Evolutionary conservation across 108 stramenopile genomes (phyloP), one percentile per base, ranked within the genome.

Genomic region (Tribonema minus): DNA sequence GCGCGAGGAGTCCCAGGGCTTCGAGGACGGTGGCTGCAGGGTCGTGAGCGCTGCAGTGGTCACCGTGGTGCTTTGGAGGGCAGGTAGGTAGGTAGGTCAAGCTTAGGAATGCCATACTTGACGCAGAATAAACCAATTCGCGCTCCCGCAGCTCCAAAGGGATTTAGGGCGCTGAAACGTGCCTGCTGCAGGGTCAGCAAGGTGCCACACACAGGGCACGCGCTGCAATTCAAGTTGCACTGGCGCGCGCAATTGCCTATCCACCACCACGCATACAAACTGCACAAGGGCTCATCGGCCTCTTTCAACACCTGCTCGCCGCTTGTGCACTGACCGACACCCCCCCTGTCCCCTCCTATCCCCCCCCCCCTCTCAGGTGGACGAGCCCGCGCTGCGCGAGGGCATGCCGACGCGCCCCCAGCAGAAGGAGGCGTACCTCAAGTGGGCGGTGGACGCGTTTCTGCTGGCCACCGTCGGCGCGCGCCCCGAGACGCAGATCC

Each of bases 371-470:
- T n/a, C n/a, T n/a, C n/a, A n/a, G n/a, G 88, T 90, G 20, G 90
- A 91, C 41, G 90, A 91, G 67, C 88, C 90, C 27, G 90, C 90
- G 0, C 69, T 90, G 29, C 88, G 90, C 37, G 89, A 91, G 61
- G 90, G 86, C 1, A 86, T 91, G 84, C 90, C 90, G 15, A 72
- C 89, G 23, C 86, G 88, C 28, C 37, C 66, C 12, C 58, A 28
- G 4, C 70, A 75, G 37, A 65, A 82, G 67, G 82, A 3, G 23
- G 71, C 76, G 28, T 90, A 90, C 71, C 70, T 90, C 3, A 34
- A 58, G 26, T 89, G 88, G 88, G 83, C 90, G 0, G 89, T 88
- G 61, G 90, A 89, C 76, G 71, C 89, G 3, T 91, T 90, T 65
- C 89, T 88, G 58, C 82, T 91, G 12, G 27, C 88, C 31, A 87